Base-by-base conservation (phyloP, 495 filamentous ascomycete genomes). In the Lepidopterella palustris region DNA sequence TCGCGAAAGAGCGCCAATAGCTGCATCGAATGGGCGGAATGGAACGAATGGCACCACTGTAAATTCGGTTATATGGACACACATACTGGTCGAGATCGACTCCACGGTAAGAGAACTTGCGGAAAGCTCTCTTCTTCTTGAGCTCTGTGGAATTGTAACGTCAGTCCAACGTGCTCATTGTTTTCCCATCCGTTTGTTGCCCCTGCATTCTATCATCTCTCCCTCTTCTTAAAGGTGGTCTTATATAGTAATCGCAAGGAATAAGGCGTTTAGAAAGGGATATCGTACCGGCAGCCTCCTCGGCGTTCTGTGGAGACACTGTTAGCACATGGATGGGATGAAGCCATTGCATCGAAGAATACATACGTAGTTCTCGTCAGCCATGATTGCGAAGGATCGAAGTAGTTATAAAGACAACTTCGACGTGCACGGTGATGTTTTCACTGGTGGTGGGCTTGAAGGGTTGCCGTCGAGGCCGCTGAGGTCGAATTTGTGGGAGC, bases 51-150 rank as follows among this genome's bases (percentile, higher is more conserved):
- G n/a, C n/a, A n/a, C n/a, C n/a, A n/a, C n/a, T n/a, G n/a, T n/a
- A n/a, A 21, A 26, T 23, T 40, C 61, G 40, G 55, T 45, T 61
- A 62, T 62, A 61, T 62, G 55, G 63, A 78, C 61, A 29, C 63
- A 80, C 88, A 69, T 89, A 96, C 92, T 95, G 88, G 77, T 98
- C 93, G 77, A 98, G 92, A 76, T 98, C 93, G 78, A 97, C 88
- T 68, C 93, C 93, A 74, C 93, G 91, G 87, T 97, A 98, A 68
- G 92, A 93, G 78, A 98, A 98, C 86, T 97, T 97, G 81, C 92
- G 88, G 89, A 97, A 97, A 72, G 90, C 81, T 90, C 92, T 95
- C 81, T 85, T 93, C 85, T 90, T 95, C 90, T 98, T 97, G 80
- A 96, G 82, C 86, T 96, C 84, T 87, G 76, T 63, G 27, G 6